Percentiles rank a stretch among this genome's conserved stretches.
Evolutionary conservation across 169 alveolate species (phyloP).

Genomic region (Cryptosporidium canis): DNA sequence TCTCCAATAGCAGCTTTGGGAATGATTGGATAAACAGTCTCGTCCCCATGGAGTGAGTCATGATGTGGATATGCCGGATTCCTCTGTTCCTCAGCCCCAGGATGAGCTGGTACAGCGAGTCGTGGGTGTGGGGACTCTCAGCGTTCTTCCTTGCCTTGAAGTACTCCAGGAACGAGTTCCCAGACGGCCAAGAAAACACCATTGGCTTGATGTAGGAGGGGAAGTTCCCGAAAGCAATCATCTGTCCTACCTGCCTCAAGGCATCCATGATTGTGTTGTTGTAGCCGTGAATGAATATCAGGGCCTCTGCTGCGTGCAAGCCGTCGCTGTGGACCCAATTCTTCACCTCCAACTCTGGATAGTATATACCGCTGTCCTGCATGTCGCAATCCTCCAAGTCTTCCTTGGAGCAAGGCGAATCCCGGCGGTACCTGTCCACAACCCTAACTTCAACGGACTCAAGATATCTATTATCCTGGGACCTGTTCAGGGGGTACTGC

Average conservation of each 20-base stretch:
- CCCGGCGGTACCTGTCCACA: constrained; percentile 67
- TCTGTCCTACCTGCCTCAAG: constrained; percentile 80
- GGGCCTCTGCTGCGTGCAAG: constrained; percentile 80
- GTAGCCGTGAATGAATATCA: constrained; percentile 84
- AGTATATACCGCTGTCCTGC: constrained; percentile 70
- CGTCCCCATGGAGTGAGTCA: constrained; percentile 86
- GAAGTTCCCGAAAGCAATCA: constrained; percentile 83
- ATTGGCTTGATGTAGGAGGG: constrained; percentile 85
- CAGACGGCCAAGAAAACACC: constrained; percentile 86
- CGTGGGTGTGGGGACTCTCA: constrained; percentile 47
- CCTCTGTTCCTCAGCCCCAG: constrained; percentile 75
- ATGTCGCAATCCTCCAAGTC: constrained; percentile 68
- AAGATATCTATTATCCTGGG: constrained; percentile 66
- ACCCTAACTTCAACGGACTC: constrained; percentile 71
- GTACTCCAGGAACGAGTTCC: constrained; percentile 75
- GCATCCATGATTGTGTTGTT: constrained; percentile 76
- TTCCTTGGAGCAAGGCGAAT: constrained; percentile 44
- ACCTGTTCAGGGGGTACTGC: constrained; percentile 30
- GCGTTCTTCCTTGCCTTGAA: constrained; percentile 77
- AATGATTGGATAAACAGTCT: constrained; percentile 82
- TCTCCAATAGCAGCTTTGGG: constrained; percentile 76
- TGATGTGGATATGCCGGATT: constrained; percentile 82
- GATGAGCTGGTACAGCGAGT: constrained; percentile 42
- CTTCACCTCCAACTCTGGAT: constrained; percentile 61
- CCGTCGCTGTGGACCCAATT: constrained; percentile 81